phyloP scores from a whole-genome alignment of 176 grass and related monocot genomes.

The Canna indica region DNA sequence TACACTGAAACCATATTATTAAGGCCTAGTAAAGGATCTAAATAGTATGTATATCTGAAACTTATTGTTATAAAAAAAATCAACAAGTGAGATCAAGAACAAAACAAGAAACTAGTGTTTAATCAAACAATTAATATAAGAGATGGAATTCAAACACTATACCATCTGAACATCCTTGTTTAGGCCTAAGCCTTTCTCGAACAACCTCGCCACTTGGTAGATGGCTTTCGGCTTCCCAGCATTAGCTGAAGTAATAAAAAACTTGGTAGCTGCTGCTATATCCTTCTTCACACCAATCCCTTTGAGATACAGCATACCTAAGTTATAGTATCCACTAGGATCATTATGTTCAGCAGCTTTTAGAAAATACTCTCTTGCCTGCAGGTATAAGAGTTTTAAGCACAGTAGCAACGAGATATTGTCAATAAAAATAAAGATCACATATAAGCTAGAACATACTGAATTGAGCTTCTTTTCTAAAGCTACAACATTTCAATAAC shows the following conservation, averaged over 20 bases:
- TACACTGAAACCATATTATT: too few species aligned
- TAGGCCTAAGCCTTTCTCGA: constrained; percentile 81
- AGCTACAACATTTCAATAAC: too few species aligned
- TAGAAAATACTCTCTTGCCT: constrained; percentile 90
- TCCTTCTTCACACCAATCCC: constrained; percentile 92
- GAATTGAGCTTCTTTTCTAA: too few species aligned
- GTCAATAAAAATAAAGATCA: too few species aligned
- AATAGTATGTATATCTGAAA: too few species aligned
- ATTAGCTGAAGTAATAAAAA: constrained; percentile 73
- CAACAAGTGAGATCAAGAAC: too few species aligned
- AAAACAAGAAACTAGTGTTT: too few species aligned
- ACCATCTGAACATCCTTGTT: constrained; percentile 96
- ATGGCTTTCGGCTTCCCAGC: constrained; percentile 90
- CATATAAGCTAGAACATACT: too few species aligned
- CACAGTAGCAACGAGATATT: too few species aligned
- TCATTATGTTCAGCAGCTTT: constrained; percentile 79
- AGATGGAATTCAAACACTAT: constrained; percentile 12
- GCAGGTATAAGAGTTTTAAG: constrained; percentile 17
- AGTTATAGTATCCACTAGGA: constrained; percentile 85
- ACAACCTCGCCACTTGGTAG: constrained; percentile 93
- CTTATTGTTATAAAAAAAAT: too few species aligned
- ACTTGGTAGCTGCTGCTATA: constrained; percentile 46
- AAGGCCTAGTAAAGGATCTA: too few species aligned
- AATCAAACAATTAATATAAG: neutral
- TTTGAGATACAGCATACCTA: constrained; percentile 91